Evolutionary conservation across 2,329 filamentous ascomycete species (phyloP), one percentile per base, ranked within the genome.

Genomic region (Shiraia sp.): DNA sequence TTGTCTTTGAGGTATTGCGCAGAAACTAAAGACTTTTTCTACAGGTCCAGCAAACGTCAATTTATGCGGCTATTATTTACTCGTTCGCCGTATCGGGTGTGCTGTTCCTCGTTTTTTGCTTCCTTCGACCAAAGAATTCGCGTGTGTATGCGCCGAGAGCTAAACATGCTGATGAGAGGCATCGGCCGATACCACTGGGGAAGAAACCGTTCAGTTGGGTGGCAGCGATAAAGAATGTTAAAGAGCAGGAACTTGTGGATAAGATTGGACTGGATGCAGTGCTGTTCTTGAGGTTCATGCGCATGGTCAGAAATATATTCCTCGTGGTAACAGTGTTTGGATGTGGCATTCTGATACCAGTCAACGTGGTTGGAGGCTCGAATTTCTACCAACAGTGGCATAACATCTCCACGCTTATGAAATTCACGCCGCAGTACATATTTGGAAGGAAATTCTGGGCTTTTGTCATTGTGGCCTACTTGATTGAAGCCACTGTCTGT

Each of bases 271-370:
- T 99, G 72, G 93, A 99, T 71, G 93, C 91, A 3, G 87, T 88
- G 2, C 74, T 97, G 23, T 97, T 97, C 66, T 75, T 97, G 52
- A 83, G 92, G 34, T 92, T 96, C 61, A 80, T 86, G 42, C 80
- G 84, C 49, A 96, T 97, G 92, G 85, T 89, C 58, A 83, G 93
- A 43, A 92, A 96, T 63, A 88, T 97, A 41, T 95, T 96, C 64
- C 64, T 88, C 10, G 72, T 82, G n/a, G 71, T 96, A 45, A 80
- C 83, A 15, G 50, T 95, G 5, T 66, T 95, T 26, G 90, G 88
- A 15, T 85, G 88, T 51, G 77, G 76, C 32, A 81, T 96, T 45
- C 76, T 96, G 56, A 84, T 96, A 31, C 93, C 93, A 0, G 73
- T 95, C 56, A 91, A 95, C 61, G 70, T 88, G 1, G 43, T 70